Conservation (phyloP, 2,329 filamentous ascomycete genomes). For the Penicillium brevicompactum region DNA sequence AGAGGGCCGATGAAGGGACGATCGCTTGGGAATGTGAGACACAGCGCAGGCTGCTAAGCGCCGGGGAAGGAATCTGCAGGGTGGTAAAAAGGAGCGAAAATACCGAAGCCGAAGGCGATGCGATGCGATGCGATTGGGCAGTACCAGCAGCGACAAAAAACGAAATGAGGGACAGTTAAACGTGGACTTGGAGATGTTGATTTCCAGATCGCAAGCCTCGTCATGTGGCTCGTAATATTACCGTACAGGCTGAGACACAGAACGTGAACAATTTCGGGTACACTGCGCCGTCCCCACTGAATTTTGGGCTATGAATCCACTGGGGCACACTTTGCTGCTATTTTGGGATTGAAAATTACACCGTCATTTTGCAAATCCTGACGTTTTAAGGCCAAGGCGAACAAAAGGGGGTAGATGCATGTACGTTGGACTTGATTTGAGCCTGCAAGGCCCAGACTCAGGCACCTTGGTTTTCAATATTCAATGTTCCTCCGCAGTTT, state of each 20-base stretch:
- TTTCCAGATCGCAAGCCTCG: conserved; percentile 20
- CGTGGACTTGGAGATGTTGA: conserved; percentile 15
- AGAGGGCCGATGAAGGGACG: conserved; percentile 4
- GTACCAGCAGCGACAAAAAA: not conserved
- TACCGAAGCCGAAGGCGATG: not conserved
- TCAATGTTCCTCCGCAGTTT: not conserved
- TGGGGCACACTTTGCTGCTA: conserved; percentile 12
- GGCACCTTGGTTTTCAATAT: not conserved
- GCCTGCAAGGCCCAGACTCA: not conserved
- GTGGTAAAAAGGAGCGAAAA: conserved; percentile 5
- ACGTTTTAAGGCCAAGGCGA: not conserved
- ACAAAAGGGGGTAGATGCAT: not conserved
- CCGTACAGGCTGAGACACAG: conserved; percentile 1
- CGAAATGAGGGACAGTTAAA: conserved; percentile 5
- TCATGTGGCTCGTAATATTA: conserved; percentile 31
- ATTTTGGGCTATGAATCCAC: conserved; percentile 7
- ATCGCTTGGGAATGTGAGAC: conserved; percentile 17
- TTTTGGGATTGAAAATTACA: conserved; percentile 20
- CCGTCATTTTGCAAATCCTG: not conserved
- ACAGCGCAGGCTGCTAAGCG: conserved; percentile 25
- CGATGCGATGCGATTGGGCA: not conserved
- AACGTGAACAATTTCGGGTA: not conserved
- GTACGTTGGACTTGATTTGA: not conserved
- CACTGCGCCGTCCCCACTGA: conserved; percentile 12
- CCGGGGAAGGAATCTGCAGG: conserved; percentile 4